Conservation (phyloP, 2,329 filamentous ascomycete genomes). For the Aspergillus neoniger region DNA sequence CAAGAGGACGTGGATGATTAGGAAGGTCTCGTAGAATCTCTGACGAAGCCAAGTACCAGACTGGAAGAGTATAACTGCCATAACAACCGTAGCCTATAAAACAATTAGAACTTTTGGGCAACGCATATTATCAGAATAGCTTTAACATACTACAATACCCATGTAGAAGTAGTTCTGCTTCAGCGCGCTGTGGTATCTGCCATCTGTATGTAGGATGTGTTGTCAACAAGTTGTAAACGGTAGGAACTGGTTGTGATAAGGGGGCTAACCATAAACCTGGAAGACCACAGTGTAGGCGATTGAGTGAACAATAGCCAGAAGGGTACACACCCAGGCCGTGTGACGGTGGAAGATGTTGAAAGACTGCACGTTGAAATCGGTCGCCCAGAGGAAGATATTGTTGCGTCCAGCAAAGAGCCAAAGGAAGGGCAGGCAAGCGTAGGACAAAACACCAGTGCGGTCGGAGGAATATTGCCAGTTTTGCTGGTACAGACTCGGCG, state of each 20-base stretch:
- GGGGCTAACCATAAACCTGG: conserved; percentile 13
- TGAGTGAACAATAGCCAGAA: conserved; percentile 63
- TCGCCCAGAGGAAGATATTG: conserved; percentile 63
- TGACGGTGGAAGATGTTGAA: conserved; percentile 67
- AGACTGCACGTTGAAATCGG: conserved; percentile 64
- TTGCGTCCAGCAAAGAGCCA: conserved; percentile 68
- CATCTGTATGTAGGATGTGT: neutral
- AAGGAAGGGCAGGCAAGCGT: conserved; percentile 62
- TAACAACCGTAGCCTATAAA: conserved; percentile 2
- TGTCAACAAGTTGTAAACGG: no score
- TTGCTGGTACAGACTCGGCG: conserved; percentile 9
- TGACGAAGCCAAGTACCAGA: conserved; percentile 9
- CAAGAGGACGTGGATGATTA: conserved; percentile 41
- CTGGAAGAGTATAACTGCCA: conserved; percentile 5
- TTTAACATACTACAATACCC: conserved; percentile 26
- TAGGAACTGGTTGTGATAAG: no score
- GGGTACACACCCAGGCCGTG: conserved; percentile 60
- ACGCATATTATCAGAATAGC: no score
- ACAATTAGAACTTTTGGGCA: neutral
- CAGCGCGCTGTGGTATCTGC: neutral
- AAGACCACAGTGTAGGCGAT: conserved; percentile 54
- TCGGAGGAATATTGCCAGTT: conserved; percentile 58
- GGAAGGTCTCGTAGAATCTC: conserved; percentile 46
- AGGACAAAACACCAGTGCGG: conserved; percentile 62
- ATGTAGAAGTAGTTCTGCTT: conserved; percentile 12